Evolutionary conservation across 1,139 yeast genomes (phyloP).

Genomic region (Taphrina wiesneri): DNA sequence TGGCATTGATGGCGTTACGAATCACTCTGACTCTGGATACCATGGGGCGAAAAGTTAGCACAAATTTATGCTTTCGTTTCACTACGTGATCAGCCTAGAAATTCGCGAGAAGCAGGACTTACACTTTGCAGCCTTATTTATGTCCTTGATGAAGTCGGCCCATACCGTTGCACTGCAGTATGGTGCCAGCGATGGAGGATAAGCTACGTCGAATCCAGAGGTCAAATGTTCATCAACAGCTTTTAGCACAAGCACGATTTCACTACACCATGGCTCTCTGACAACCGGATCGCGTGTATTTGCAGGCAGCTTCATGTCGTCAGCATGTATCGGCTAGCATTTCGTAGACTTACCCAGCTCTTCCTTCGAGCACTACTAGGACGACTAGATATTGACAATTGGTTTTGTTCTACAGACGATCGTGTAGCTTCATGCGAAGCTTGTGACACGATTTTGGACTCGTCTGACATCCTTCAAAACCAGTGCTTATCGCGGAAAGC

Average conservation of each 20-base stretch:
- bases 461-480: not conserved
- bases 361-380: slow-evolving; percentile 8
- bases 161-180: slow-evolving; percentile 3
- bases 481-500: not conserved
- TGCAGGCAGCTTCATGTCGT: slow-evolving; percentile 6
- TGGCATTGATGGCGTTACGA: slow-evolving; percentile 3
- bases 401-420: not conserved
- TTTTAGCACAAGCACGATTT: not conserved
- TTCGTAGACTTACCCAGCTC: not conserved
- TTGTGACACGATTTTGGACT: not conserved
- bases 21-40: not conserved
- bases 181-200: not conserved
- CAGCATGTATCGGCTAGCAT: not conserved
- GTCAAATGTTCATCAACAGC: slow-evolving; percentile 5
- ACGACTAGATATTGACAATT: not conserved
- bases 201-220: slow-evolving; percentile 6
- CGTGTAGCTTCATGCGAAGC: not conserved
- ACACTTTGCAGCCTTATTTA: slow-evolving; percentile 17
- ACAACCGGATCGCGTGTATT: slow-evolving; percentile 16
- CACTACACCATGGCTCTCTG: not conserved
- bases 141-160: slow-evolving; percentile 10
- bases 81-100: not conserved
- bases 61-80: slow-evolving; percentile 15
- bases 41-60: not conserved
- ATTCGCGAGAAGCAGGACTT: not conserved